Conservation (phyloP, 345 rosid genomes). For the Boechera retrofracta region DNA sequence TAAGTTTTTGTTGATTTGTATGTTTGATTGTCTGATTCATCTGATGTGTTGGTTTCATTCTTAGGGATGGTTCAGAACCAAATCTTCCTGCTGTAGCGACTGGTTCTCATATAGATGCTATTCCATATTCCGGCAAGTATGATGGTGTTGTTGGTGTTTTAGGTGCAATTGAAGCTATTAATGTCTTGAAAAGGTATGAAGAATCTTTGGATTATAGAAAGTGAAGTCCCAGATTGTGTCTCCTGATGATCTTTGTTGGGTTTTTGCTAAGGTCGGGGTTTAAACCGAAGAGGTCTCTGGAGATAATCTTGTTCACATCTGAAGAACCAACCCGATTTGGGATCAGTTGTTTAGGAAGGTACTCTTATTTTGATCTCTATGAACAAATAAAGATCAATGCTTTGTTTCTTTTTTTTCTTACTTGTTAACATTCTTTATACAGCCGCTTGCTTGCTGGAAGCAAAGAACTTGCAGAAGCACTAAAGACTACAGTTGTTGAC, state of each 20-base stretch:
- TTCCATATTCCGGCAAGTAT: slow-evolving; percentile 94
- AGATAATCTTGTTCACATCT: slow-evolving; percentile 84
- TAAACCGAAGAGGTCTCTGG: slow-evolving; percentile 85
- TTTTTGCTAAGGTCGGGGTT: slow-evolving; percentile 66
- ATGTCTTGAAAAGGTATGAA: slow-evolving; percentile 78
- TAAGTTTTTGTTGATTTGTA: neutral
- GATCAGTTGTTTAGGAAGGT: slow-evolving; percentile 98
- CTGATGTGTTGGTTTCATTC: neutral
- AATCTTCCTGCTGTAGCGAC: slow-evolving; percentile 78
- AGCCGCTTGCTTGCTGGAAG: slow-evolving; percentile 90
- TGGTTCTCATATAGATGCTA: slow-evolving; percentile 97
- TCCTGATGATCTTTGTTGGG: slow-evolving; percentile 7
- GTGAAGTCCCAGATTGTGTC: neutral
- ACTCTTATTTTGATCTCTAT: slow-evolving; percentile 1
- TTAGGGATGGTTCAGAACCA: slow-evolving; percentile 79
- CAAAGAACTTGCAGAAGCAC: slow-evolving; percentile 59
- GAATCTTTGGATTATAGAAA: neutral
- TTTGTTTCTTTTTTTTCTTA: slow-evolving; percentile 24
- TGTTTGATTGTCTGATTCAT: slow-evolving; percentile 21
- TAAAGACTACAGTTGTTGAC: slow-evolving; percentile 67
- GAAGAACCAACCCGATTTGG: slow-evolving; percentile 98
- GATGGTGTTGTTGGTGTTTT: slow-evolving; percentile 98
- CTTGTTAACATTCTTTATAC: slow-evolving; percentile 26
- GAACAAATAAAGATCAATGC: neutral
- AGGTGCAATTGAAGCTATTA: slow-evolving; percentile 95